A percentile compares a stretch with the other conserved stretches of the same genome.
phyloP scores from a whole-genome alignment of 345 rosid species.

The Populus davidiana region DNA sequence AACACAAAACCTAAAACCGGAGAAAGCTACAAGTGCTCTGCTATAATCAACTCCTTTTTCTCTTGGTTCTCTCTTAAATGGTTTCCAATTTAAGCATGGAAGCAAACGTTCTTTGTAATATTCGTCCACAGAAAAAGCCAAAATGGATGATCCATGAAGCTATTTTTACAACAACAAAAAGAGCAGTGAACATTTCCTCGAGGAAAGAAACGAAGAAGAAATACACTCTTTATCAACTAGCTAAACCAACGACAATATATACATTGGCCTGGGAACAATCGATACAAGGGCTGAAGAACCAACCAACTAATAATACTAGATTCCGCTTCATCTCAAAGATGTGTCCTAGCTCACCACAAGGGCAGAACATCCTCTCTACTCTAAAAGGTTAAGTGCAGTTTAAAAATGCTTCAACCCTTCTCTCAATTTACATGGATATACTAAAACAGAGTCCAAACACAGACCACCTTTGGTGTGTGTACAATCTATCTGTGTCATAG shows the following conservation, averaged over 20 bases:
- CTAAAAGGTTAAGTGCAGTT: conserved; percentile 29
- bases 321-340: conserved; percentile 3
- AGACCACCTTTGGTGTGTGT: conserved; percentile 97
- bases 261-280: not conserved
- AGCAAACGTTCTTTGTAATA: not conserved
- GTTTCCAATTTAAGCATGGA: not conserved
- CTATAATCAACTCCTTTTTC: too few relatives aligned
- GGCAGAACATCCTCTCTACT: conserved; percentile 6
- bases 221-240: not conserved
- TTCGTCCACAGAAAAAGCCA: not conserved
- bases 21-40: not conserved
- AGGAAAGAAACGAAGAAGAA: not conserved
- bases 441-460: conserved; percentile 62
- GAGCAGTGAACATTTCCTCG: not conserved
- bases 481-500: conserved; percentile 83
- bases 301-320: not conserved
- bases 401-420: conserved; percentile 52
- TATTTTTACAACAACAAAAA: not conserved
- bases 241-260: not conserved
- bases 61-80: too few relatives aligned
- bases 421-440: conserved; percentile 47
- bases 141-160: not conserved
- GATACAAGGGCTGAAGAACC: not conserved
- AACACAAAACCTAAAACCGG: not conserved
- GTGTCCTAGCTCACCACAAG: conserved; percentile 20